Percentiles rank a stretch among this genome's conserved stretches.
phyloP scores from a whole-genome alignment of 257 asterid genomes.

The Solanum virginianum region DNA sequence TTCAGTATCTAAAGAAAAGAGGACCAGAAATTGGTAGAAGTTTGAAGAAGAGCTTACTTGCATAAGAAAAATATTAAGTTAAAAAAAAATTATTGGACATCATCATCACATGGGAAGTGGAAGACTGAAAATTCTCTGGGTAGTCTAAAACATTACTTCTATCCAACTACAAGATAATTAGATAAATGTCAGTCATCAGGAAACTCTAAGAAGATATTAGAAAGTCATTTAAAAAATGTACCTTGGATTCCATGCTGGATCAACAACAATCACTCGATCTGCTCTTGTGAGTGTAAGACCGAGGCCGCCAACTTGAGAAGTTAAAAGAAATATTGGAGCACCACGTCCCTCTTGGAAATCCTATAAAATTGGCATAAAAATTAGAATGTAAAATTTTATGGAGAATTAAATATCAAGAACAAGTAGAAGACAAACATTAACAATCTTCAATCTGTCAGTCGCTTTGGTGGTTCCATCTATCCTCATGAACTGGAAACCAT shows the following conservation, averaged over 20 bases:
- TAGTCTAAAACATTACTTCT: not conserved
- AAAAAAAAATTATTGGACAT: not conserved
- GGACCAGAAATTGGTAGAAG: not conserved
- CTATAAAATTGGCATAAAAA: conserved; percentile 21
- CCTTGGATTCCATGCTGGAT: conserved; percentile 99
- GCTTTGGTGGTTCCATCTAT: conserved; percentile 88
- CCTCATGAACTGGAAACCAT: conserved; percentile 54
- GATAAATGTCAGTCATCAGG: not conserved
- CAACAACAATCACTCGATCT: conserved; percentile 91
- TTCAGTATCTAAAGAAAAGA: not conserved
- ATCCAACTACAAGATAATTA: not conserved
- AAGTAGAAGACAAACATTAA: conserved; percentile 48
- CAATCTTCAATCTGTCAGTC: conserved; percentile 56
- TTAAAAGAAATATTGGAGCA: conserved; percentile 74
- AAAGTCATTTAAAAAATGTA: conserved; percentile 1
- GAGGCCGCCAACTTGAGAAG: conserved; percentile 95
- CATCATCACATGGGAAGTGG: not conserved
- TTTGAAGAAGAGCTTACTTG: not conserved
- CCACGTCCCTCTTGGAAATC: conserved; percentile 88
- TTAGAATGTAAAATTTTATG: not conserved
- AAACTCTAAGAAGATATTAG: not conserved
- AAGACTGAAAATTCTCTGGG: not conserved
- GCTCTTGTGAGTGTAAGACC: conserved; percentile 97
- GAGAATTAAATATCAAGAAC: not conserved
- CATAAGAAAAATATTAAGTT: not conserved